phyloP scores from a whole-genome alignment of 768 basidiomycete genomes.

The Amanita rubescens region DNA sequence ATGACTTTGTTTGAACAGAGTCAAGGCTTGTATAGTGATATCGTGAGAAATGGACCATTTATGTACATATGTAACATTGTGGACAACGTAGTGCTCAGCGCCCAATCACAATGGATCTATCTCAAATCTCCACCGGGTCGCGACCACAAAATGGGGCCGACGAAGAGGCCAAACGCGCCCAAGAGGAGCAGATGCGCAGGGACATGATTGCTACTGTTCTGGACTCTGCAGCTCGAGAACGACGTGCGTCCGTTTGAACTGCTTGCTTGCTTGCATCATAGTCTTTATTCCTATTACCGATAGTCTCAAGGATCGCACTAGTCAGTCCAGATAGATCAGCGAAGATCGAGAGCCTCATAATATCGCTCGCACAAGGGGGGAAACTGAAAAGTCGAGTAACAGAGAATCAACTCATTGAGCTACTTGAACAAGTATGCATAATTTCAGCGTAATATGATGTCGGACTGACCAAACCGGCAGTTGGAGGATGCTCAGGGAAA shows the following conservation, averaged over 20 bases:
- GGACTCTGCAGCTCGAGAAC: constrained; percentile 71
- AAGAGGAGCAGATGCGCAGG: constrained; percentile 71
- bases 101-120: neutral
- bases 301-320: constrained; percentile 82
- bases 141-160: constrained; percentile 10
- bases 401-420: constrained; percentile 76
- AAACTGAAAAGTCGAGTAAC: constrained; percentile 71
- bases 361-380: constrained; percentile 79
- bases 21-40: neutral
- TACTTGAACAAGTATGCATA: constrained; percentile 73
- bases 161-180: constrained; percentile 49
- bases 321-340: constrained; percentile 77
- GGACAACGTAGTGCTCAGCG: neutral
- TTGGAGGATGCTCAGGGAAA: constrained; percentile 50
- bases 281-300: constrained; percentile 1
- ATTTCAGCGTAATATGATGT: constrained; percentile 13
- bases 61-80: neutral
- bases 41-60: constrained; percentile 5
- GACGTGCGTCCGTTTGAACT: constrained; percentile 45
- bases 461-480: constrained; percentile 23
- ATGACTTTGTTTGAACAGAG: constrained; percentile 28
- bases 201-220: constrained; percentile 75
- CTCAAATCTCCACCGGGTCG: constrained; percentile 1
- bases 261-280: neutral
- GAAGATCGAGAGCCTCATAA: constrained; percentile 71